Conservation (phyloP, 768 basidiomycete genomes). For the Mycena galericulata region DNA sequence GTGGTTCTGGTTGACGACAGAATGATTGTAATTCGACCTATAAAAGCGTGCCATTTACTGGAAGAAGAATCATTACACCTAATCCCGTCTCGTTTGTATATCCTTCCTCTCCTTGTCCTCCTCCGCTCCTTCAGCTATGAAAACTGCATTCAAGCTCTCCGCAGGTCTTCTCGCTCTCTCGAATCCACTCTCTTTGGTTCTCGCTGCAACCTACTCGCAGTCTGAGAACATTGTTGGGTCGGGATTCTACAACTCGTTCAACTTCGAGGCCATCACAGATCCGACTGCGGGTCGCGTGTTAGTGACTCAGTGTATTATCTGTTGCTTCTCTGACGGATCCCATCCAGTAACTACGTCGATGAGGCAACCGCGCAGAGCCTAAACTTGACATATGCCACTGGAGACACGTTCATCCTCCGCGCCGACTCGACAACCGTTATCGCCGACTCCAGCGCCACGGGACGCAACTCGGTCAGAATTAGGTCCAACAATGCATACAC, state of each 20-base stretch:
- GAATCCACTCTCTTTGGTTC: conserved; percentile 22
- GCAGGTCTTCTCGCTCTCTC: conserved; percentile 2
- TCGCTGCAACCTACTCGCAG: conserved; percentile 56
- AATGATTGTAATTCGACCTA: no score
- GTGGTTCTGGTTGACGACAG: no score
- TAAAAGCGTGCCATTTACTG: no score
- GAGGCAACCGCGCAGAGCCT: conserved; percentile 51
- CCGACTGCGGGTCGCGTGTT: conserved; percentile 75
- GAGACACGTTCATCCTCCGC: conserved; percentile 63
- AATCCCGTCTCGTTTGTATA: no score
- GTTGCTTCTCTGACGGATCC: neutral
- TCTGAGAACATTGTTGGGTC: conserved; percentile 56
- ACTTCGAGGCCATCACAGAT: conserved; percentile 61
- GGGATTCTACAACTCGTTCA: conserved; percentile 63
- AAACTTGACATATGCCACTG: conserved; percentile 66
- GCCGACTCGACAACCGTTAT: conserved; percentile 62
- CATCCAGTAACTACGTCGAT: conserved; percentile 54
- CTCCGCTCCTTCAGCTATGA: conserved; percentile 13
- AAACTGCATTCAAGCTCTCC: neutral
- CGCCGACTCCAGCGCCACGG: conserved; percentile 54
- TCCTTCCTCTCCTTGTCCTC: neutral
- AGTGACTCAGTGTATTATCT: conserved; percentile 37
- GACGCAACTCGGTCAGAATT: conserved; percentile 67
- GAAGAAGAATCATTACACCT: no score
- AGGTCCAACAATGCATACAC: conserved; percentile 62